Evolutionary conservation across 176 grass and related monocot genomes (phyloP).

Genomic region (Cocos nucifera): DNA sequence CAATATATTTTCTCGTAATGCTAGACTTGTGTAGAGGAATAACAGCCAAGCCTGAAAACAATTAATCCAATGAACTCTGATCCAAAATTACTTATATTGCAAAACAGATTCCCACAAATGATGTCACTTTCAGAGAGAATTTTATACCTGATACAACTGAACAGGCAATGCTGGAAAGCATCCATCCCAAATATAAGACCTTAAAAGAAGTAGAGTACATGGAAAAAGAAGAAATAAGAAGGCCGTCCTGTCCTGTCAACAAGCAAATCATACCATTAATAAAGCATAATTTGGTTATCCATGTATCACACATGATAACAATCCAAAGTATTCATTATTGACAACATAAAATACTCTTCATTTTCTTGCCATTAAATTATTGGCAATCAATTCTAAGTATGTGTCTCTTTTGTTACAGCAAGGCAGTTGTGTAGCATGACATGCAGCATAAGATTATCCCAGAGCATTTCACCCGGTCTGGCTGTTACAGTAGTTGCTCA

Average conservation of each 20-base stretch:
- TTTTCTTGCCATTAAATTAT: no score
- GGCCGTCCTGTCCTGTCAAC: slow-evolving; percentile 89
- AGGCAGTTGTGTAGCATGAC: no score
- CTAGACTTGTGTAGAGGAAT: slow-evolving; percentile 19
- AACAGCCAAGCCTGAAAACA: slow-evolving; percentile 26
- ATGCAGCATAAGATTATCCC: no score
- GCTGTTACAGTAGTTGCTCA: no score
- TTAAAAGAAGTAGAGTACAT: slow-evolving; percentile 57
- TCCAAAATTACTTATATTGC: background rate
- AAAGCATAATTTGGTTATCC: no score
- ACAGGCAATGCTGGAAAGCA: slow-evolving; percentile 90
- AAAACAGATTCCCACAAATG: background rate
- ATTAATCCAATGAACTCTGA: slow-evolving; percentile 14
- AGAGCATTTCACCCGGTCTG: no score
- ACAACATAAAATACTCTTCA: no score
- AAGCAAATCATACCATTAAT: background rate
- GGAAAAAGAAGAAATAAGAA: slow-evolving; percentile 94
- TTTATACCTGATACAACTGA: slow-evolving; percentile 85
- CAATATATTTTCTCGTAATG: slow-evolving; percentile 17
- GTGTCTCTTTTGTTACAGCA: no score
- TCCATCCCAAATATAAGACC: slow-evolving; percentile 75
- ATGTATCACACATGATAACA: no score
- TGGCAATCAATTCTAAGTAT: no score
- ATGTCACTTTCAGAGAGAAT: background rate
- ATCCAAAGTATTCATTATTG: no score